Conservation (phyloP, 2,329 filamentous ascomycete genomes). For the Aspergillus pseudotamarii region DNA sequence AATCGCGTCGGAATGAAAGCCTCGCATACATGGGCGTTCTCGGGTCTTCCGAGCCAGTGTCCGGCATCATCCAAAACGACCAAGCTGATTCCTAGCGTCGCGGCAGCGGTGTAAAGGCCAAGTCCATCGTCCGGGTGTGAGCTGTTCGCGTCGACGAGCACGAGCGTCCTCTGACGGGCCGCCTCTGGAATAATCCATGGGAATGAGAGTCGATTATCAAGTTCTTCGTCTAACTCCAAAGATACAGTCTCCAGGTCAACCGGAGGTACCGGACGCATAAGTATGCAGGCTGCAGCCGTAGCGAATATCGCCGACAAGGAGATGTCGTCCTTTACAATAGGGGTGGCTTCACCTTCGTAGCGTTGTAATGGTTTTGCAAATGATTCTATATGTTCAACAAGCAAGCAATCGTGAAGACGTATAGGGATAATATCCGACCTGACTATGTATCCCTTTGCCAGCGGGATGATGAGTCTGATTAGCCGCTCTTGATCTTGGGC, state of each 20-base stretch:
- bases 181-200: background rate
- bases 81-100: background rate
- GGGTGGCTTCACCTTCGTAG: background rate
- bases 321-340: background rate
- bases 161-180: background rate
- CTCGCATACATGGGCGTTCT: background rate
- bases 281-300: background rate
- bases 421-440: background rate
- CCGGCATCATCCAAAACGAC: background rate
- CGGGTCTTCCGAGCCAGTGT: background rate
- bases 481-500: background rate
- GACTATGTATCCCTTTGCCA: background rate
- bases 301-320: background rate
- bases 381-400: background rate
- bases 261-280: background rate
- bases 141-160: background rate
- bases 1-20: background rate
- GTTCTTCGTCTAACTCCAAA: background rate
- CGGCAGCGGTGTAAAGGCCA: background rate
- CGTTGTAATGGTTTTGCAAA: background rate
- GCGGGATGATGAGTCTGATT: background rate
- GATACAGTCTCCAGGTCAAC: background rate
- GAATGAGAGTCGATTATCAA: constrained; percentile 3
- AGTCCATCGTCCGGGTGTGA: background rate
- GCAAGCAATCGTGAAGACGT: background rate